Conservation (phyloP, 2,329 filamentous ascomycete genomes). For the Mycosphaerella sp. region DNA sequence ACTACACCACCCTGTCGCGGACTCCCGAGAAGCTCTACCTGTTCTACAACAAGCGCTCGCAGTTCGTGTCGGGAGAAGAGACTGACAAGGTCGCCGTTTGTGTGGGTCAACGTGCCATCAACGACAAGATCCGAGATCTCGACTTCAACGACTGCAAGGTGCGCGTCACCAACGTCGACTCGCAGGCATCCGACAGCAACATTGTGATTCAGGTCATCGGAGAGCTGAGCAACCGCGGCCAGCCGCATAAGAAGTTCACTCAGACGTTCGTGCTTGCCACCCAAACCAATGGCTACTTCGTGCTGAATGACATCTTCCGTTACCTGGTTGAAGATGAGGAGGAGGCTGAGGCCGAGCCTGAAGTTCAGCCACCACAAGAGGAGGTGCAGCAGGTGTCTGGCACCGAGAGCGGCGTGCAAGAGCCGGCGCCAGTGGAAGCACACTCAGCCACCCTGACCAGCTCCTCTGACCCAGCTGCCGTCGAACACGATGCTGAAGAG, state of each 20-base stretch:
- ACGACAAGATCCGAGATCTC: conserved; percentile 86
- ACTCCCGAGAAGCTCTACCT: conserved; percentile 89
- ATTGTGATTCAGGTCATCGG: conserved; percentile 98
- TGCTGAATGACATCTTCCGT: conserved; percentile 95
- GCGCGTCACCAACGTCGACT: conserved; percentile 94
- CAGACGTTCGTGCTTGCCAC: conserved; percentile 97
- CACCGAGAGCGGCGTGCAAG: conserved; percentile 36
- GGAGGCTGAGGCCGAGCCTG: conserved; percentile 45
- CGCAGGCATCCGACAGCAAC: conserved; percentile 83
- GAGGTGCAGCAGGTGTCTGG: conserved; percentile 32
- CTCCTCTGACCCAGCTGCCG: conserved; percentile 35
- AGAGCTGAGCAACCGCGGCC: conserved; percentile 90
- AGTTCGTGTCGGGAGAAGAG: conserved; percentile 88
- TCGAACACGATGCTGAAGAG: conserved; percentile 42
- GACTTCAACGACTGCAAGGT: conserved; percentile 98
- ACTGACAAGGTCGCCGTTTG: conserved; percentile 82
- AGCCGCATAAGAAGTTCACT: conserved; percentile 89
- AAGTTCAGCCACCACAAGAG: conserved; percentile 32
- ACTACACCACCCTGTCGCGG: conserved; percentile 96
- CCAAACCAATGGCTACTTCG: conserved; percentile 95
- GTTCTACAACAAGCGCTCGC: conserved; percentile 94
- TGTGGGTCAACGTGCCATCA: conserved; percentile 81
- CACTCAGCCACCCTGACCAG: conserved; percentile 29
- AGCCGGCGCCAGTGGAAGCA: conserved; percentile 37
- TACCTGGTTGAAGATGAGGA: conserved; percentile 83